Conservation (phyloP, 768 basidiomycete species). For the Kwoniella mangroviensis region DNA sequence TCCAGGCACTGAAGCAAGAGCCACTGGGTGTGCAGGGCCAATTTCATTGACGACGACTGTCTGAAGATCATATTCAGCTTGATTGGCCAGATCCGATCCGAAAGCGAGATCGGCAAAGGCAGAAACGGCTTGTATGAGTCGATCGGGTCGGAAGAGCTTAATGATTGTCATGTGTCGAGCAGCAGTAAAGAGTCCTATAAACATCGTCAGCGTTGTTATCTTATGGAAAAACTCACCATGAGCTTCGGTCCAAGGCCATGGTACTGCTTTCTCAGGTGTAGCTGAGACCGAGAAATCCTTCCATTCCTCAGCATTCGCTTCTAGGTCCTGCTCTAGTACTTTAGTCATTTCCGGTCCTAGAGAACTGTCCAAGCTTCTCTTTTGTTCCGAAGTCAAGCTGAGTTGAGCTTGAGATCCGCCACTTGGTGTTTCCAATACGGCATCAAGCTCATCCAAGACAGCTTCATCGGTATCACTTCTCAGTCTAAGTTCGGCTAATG, state of each 20-base stretch:
- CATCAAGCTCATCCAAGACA: constrained; percentile 75
- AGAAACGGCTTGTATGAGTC: constrained; percentile 80
- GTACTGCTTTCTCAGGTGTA: constrained; percentile 71
- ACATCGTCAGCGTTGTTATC: constrained; percentile 20
- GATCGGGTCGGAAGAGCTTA: constrained; percentile 92
- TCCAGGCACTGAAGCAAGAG: constrained; percentile 89
- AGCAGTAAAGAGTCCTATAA: constrained; percentile 69
- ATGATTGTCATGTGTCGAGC: constrained; percentile 72
- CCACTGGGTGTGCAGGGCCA: constrained; percentile 77
- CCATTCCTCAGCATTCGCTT: constrained; percentile 68
- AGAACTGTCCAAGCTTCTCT: constrained; percentile 24
- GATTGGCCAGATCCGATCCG: constrained; percentile 73
- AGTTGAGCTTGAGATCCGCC: constrained; percentile 58
- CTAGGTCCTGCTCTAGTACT: constrained; percentile 33
- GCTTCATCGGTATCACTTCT: constrained; percentile 64
- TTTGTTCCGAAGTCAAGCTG: constrained; percentile 55
- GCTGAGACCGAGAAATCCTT: constrained; percentile 69
- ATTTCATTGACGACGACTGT: constrained; percentile 80
- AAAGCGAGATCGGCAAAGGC: constrained; percentile 77
- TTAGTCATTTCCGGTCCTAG: constrained; percentile 31
- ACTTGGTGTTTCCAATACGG: constrained; percentile 71
- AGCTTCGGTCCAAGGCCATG: constrained; percentile 73
- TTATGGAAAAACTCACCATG: constrained; percentile 75
- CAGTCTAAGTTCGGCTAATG: constrained; percentile 86
- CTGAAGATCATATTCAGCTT: constrained; percentile 76